Evolutionary conservation across 2,329 filamentous ascomycete species (phyloP).

Genomic region (Aspergillus awamori): DNA sequence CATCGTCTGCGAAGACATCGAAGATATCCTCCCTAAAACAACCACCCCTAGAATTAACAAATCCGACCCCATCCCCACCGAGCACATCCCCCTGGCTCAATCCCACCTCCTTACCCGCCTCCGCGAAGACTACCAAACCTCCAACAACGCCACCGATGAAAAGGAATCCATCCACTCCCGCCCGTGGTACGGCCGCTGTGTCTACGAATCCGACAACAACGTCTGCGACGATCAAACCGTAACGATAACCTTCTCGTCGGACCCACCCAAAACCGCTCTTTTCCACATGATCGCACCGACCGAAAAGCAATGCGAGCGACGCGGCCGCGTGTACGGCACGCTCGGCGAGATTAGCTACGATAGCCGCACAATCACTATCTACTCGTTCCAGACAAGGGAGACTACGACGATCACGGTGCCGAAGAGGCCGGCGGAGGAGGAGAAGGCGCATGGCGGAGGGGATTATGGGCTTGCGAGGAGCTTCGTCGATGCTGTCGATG

Average conservation of each 20-base stretch:
- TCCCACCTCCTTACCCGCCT: conserved; percentile 53
- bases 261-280: conserved; percentile 71
- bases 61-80: not conserved
- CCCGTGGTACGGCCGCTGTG: conserved; percentile 88
- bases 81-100: conserved; percentile 45
- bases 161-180: conserved; percentile 49
- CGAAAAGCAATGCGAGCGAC: conserved; percentile 80
- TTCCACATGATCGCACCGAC: conserved; percentile 96
- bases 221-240: conserved; percentile 93
- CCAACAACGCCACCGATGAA: conserved; percentile 55
- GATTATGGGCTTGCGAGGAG: conserved; percentile 78
- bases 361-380: conserved; percentile 72
- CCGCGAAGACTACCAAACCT: conserved; percentile 58
- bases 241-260: conserved; percentile 72
- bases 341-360: conserved; percentile 86
- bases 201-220: conserved; percentile 90
- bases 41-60: no score
- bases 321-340: conserved; percentile 83
- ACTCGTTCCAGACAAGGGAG: conserved; percentile 67
- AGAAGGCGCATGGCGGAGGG: conserved; percentile 69
- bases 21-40: conserved; percentile 63
- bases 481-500: conserved; percentile 80
- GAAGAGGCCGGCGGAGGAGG: conserved; percentile 60
- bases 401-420: conserved; percentile 62
- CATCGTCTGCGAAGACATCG: conserved; percentile 90